phyloP scores from a whole-genome alignment of 2,329 filamentous ascomycete species.

The Pseudocercospora musae region DNA sequence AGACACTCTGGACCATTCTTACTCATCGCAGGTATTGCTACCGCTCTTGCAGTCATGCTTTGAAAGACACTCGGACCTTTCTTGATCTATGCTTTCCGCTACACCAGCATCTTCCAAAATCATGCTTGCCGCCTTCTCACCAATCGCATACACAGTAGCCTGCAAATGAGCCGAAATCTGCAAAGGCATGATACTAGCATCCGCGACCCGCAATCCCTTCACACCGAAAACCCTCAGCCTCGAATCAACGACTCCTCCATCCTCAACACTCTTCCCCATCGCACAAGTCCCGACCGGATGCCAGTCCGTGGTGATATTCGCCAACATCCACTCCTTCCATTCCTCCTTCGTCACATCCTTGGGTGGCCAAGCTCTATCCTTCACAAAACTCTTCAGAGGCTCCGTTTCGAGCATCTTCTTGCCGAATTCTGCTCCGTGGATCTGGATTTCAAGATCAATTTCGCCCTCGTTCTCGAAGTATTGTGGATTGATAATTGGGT shows the following conservation, averaged over 20 bases:
- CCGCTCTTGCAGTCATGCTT: neutral
- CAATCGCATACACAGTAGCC: conserved; percentile 30
- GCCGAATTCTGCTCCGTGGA: conserved; percentile 3
- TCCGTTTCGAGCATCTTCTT: conserved; percentile 8
- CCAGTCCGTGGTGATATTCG: conserved; percentile 13
- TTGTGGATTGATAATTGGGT: conserved; percentile 29
- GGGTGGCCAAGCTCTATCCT: neutral
- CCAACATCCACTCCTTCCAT: conserved; percentile 13
- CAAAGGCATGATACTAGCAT: conserved; percentile 30
- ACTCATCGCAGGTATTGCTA: no score
- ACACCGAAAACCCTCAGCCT: conserved; percentile 27
- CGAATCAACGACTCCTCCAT: conserved; percentile 27
- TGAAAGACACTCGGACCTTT: neutral
- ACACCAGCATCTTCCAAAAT: conserved; percentile 12
- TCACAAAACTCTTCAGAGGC: conserved; percentile 6
- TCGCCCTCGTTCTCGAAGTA: conserved; percentile 23
- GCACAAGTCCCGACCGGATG: conserved; percentile 30
- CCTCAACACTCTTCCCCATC: conserved; percentile 37
- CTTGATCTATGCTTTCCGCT: neutral
- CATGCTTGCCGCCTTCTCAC: conserved; percentile 30
- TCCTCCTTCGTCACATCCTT: conserved; percentile 11
- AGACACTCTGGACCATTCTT: no score
- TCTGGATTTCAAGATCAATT: conserved; percentile 11
- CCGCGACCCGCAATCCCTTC: conserved; percentile 26
- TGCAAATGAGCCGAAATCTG: conserved; percentile 32